Conservation (phyloP, 495 filamentous ascomycete species). For the Collariella sp. region DNA sequence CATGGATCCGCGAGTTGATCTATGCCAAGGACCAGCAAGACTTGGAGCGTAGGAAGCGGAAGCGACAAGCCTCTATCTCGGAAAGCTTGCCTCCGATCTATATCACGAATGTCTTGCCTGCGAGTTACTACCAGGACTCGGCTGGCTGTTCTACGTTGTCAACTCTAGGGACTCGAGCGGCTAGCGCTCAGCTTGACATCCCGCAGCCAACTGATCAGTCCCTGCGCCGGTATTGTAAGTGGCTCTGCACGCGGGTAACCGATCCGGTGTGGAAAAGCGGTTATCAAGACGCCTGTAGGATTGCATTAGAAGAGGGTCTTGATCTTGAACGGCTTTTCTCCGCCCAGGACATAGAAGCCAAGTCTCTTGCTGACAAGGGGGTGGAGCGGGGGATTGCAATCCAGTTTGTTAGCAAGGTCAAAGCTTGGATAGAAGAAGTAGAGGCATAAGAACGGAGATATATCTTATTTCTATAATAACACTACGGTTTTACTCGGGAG, state of each 20-base stretch:
- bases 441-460: neutral
- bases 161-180: slow-evolving; percentile 6
- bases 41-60: slow-evolving; percentile 20
- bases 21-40: slow-evolving; percentile 28
- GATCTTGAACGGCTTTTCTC: slow-evolving; percentile 10
- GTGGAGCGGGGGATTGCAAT: slow-evolving; percentile 12
- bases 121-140: slow-evolving; percentile 3
- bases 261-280: neutral
- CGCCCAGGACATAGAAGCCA: slow-evolving; percentile 6
- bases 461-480: slow-evolving; percentile 4
- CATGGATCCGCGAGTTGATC: slow-evolving; percentile 21
- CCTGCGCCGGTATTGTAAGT: slow-evolving; percentile 7
- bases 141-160: slow-evolving; percentile 5
- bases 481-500: slow-evolving; percentile 3
- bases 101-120: slow-evolving; percentile 14
- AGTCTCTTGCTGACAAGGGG: slow-evolving; percentile 7
- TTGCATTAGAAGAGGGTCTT: neutral
- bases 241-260: slow-evolving; percentile 5
- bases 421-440: slow-evolving; percentile 11
- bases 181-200: neutral
- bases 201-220: neutral
- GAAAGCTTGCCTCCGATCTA: slow-evolving; percentile 7
- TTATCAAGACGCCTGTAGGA: slow-evolving; percentile 7
- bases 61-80: neutral
- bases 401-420: slow-evolving; percentile 12